Base-by-base conservation (phyloP, 768 basidiomycete genomes). In the Amanita brunnescens region DNA sequence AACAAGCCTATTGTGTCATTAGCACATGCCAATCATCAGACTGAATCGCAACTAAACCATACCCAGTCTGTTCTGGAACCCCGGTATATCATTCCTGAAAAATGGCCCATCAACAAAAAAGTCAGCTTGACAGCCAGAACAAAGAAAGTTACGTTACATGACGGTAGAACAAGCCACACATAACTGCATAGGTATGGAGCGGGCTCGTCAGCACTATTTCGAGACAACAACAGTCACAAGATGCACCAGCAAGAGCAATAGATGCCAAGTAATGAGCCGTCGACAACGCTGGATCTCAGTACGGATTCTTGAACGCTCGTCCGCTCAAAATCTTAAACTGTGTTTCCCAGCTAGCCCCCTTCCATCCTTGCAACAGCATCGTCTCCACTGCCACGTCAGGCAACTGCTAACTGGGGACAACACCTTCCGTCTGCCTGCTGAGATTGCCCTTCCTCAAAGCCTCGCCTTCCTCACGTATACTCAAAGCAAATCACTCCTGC, bases 241-340 rank as follows among this genome's bases (percentile, higher is more conserved):
- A 48, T 35, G 1, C 63, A 90, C 94, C 58, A 10, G 95, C 96
- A 50, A 97, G 75, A 4, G 74, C 76, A 56, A 98, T 79, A 1
- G 93, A 82, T 6, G 90, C 83, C 38, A 83, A 61, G 67, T 98
- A 99, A 69, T 99, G 96, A 6, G 93, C 85, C 2, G 83, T 77
- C 73, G 98, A 75, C 50, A 99, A 67, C 43, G 93, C 86, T 0
- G 95, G 95, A 61, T 99, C 92, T 21, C 95, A 76, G 64, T 99
- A 98, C 54, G 98, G 67, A 62, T 98, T 98, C 78, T 98, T 98
- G 77, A 99, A 98, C 18, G 95, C 93, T 52, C 96, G 70, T 21
- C 94, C 94, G 63, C 92, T 96, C 63, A 99, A 69, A 51, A 97
- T 94, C 63, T 79, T 78, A 62, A 99, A 98, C 70, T 99, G 96